A percentile compares a stretch with the other conserved stretches of the same genome.
These are phyloP conservation scores for Populus hybrid DNA, from an alignment of 441 rosid genomes.

Conservation along the genomic window DNA sequence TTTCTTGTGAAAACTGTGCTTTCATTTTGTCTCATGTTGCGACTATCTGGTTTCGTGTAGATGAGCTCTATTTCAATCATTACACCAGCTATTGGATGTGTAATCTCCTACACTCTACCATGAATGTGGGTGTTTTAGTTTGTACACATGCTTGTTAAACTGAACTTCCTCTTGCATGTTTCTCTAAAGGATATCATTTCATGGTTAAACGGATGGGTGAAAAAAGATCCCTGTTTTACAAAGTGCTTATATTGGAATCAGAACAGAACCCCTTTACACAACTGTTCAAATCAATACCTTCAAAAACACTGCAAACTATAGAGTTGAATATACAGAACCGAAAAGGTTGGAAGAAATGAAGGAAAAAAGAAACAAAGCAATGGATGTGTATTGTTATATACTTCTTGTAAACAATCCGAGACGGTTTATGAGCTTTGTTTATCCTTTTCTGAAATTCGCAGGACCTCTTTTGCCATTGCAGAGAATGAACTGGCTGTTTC, in stretches of 20 bases:
- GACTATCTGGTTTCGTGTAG: not conserved
- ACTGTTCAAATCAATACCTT: not conserved
- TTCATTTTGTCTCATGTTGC: not conserved
- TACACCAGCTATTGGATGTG: not conserved
- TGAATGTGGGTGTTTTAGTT: not conserved
- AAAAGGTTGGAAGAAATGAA: not conserved
- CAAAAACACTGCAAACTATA: not conserved
- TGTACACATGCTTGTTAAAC: not conserved
- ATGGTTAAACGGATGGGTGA: not conserved
- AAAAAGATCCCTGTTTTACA: not conserved
- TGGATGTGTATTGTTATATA: not conserved
- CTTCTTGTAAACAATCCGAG: not conserved
- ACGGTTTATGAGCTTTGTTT: constrained; percentile 33
- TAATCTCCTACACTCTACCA: not conserved
- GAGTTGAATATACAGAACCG: constrained; percentile 1
- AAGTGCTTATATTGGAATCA: not conserved
- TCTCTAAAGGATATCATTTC: not conserved
- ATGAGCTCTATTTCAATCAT: not conserved
- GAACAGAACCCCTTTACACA: not conserved
- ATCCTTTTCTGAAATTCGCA: constrained; percentile 61
- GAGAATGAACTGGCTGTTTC: constrained; percentile 86
- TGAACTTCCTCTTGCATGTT: no score
- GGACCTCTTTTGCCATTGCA: constrained; percentile 72
- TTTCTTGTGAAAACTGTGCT: not conserved
- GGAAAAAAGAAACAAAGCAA: not conserved